These are phyloP conservation scores for Phytophthora ohioensis DNA, from an alignment of 352 stramenopile species.

Conservation along the genomic window DNA sequence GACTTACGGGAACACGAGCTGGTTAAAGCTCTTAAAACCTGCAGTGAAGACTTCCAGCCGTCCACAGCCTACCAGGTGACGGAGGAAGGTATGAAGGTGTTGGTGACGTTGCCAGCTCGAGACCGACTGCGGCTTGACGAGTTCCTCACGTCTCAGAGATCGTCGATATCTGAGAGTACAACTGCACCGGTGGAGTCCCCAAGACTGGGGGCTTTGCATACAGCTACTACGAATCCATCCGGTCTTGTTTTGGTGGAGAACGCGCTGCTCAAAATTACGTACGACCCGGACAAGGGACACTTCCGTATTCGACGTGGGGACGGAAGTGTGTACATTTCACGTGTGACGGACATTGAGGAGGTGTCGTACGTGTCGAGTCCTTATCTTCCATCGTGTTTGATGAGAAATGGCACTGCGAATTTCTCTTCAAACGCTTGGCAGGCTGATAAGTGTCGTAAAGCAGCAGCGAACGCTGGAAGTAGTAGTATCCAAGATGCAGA, in stretches of 20 bases:
- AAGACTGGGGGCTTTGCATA: not conserved
- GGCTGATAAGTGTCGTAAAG: constrained; percentile 86
- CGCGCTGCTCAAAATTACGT: constrained; percentile 93
- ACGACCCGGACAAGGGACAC: constrained; percentile 88
- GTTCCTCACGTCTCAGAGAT: constrained; percentile 54
- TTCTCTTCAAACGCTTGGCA: constrained; percentile 96
- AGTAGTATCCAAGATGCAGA: constrained; percentile 91
- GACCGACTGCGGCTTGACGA: constrained; percentile 70
- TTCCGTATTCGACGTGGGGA: constrained; percentile 89
- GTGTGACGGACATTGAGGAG: constrained; percentile 96
- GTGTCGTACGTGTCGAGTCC: constrained; percentile 98
- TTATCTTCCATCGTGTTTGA: constrained; percentile 96
- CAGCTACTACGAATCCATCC: constrained; percentile 37
- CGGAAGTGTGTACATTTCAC: constrained; percentile 91
- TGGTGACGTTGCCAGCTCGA: constrained; percentile 44
- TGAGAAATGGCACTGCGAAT: constrained; percentile 89
- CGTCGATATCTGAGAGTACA: not conserved
- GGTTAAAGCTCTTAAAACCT: constrained; percentile 96
- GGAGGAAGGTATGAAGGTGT: constrained; percentile 44
- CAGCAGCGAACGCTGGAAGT: constrained; percentile 56
- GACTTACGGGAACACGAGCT: constrained; percentile 95
- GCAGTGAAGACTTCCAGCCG: constrained; percentile 94
- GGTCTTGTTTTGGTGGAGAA: constrained; percentile 92
- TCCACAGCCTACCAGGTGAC: constrained; percentile 95
- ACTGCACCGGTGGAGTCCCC: constrained; percentile 11